Base-by-base conservation (phyloP, 106 monocot species). In the Dioscorea zingiberensis region DNA sequence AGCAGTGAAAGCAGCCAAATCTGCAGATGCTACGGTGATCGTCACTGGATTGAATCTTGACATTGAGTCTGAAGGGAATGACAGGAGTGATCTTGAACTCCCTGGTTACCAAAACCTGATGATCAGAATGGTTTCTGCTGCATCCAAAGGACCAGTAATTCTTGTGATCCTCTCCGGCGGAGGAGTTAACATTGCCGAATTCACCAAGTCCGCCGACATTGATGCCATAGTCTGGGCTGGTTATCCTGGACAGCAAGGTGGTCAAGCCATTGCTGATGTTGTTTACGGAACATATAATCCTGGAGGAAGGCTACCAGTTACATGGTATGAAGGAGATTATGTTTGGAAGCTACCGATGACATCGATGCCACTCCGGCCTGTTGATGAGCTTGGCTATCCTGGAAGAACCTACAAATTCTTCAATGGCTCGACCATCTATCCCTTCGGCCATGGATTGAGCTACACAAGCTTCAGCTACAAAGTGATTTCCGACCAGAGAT, bases 401-500 rank as follows among this genome's bases (percentile, higher is more conserved):
- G 80, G 80, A 6, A 53, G 80, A 14, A 85, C 85, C 19, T 85
- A 80, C 74, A 73, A 68, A 48, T 85, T 85, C 74, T 80, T 58
- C 73, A 27, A 65, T n/a, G 85, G 80, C 18, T 26, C 25, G 1
- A 17, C 23, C 7, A 51, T 80, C 59, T 85, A 60, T 55, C 70
- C 70, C 4, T 85, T 74, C 45, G 85, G 77, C 1, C 71, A 67
- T 19, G 85, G 85, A 4, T 62, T 81, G 13, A 85, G 80, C 63
- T 85, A 85, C 80, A 74, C 77, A 22, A 19, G 12, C n/a, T 84
- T 72, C 76, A 60, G 15, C 25, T 66, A 79, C 76, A 57, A 0
- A 10, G 12, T 67, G 19, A 26, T 0, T 4, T 21, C 26, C 2
- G 1, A 48, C 1, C 12, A 54, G 18, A 23, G 60, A 3, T 53